Evolutionary conservation across 306 rosid species (phyloP).

Genomic region (Corylus americana): DNA sequence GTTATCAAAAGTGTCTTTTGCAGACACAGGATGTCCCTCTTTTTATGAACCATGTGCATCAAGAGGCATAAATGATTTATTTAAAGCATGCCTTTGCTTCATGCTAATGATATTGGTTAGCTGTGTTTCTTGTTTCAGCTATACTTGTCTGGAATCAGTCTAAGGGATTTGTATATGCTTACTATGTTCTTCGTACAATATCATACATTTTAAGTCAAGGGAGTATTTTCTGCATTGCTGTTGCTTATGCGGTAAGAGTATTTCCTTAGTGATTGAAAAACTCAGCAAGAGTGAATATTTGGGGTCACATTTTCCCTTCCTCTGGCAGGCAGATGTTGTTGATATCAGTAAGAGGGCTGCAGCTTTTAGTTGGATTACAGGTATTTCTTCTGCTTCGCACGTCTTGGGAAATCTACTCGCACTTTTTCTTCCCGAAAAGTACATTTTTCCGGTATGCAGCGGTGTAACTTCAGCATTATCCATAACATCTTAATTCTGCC

Average conservation of each 20-base stretch:
- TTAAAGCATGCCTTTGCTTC: too few relatives aligned
- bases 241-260: constrained; percentile 61
- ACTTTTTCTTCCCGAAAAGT: constrained; percentile 51
- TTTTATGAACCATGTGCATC: too few relatives aligned
- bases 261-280: constrained; percentile 15
- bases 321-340: constrained; percentile 64
- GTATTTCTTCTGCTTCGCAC: constrained; percentile 63
- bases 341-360: constrained; percentile 52
- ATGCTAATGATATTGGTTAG: not conserved
- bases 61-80: too few relatives aligned
- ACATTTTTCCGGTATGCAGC: constrained; percentile 51
- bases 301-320: constrained; percentile 18
- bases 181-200: constrained; percentile 56
- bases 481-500: not conserved
- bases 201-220: constrained; percentile 68
- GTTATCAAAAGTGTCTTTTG: too few relatives aligned
- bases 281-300: constrained; percentile 4
- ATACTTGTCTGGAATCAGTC: constrained; percentile 57
- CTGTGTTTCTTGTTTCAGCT: constrained; percentile 35
- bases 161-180: constrained; percentile 59
- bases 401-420: constrained; percentile 61
- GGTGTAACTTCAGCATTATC: not conserved
- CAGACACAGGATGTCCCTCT: too few relatives aligned
- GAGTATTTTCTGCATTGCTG: constrained; percentile 62
- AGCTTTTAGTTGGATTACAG: constrained; percentile 64